Conservation (phyloP, 192 early-diverging fungal species). For the Ambispora gerdemannii region DNA sequence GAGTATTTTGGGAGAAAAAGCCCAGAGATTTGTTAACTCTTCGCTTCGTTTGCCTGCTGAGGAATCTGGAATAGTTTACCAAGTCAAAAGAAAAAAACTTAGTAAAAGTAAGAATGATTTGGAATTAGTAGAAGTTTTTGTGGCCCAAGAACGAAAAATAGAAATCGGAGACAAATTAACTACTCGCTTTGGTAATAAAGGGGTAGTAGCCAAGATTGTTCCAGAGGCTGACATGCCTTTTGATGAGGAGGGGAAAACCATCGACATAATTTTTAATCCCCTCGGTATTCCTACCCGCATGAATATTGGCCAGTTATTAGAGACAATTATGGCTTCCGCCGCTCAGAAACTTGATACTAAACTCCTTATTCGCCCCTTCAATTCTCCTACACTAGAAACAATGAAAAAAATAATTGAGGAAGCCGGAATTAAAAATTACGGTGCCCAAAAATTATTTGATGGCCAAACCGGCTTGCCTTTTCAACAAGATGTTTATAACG, state of each 20-base stretch:
- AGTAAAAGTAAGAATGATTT: not conserved
- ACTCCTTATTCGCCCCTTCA: conserved; percentile 3
- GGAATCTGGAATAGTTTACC: conserved; percentile 5
- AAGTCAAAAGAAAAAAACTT: conserved; percentile 16
- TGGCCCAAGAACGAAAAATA: conserved; percentile 11
- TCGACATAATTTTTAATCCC: conserved; percentile 25
- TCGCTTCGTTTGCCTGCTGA: not conserved
- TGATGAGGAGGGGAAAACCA: conserved; percentile 15
- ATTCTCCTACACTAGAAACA: not conserved
- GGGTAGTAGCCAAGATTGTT: conserved; percentile 17
- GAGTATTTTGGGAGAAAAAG: conserved; percentile 8
- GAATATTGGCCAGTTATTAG: conserved; percentile 18
- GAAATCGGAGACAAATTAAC: conserved; percentile 20
- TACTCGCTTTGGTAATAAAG: conserved; percentile 25
- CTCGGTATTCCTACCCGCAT: conserved; percentile 13
- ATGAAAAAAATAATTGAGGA: conserved; percentile 22
- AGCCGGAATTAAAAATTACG: conserved; percentile 19
- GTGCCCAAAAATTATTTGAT: conserved; percentile 17
- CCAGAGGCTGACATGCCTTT: conserved; percentile 17
- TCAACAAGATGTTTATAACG: conserved; percentile 12
- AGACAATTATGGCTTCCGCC: not conserved
- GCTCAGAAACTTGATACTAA: conserved; percentile 12
- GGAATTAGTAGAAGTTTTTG: conserved; percentile 17
- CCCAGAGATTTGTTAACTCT: conserved; percentile 5
- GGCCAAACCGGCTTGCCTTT: conserved; percentile 24